Conservation (phyloP, 306 rosid species). For the Canavalia ensiformis region DNA sequence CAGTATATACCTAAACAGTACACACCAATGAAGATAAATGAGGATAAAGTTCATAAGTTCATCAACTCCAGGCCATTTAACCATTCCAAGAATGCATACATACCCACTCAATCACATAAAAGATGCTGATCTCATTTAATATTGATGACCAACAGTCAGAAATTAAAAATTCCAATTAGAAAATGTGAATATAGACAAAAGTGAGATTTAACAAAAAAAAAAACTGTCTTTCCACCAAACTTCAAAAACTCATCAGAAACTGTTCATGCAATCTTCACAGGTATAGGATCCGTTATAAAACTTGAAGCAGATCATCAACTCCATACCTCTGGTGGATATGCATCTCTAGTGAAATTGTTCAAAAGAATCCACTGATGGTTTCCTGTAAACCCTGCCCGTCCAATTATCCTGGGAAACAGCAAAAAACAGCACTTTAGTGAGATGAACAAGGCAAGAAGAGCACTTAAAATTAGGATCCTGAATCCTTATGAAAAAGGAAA, state of each 20-base stretch:
- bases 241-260: background rate
- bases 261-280: conserved; percentile 15
- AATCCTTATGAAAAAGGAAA: conserved; percentile 29
- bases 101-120: background rate
- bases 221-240: background rate
- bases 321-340: conserved; percentile 84
- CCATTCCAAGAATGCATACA: background rate
- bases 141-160: background rate
- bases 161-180: background rate
- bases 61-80: conserved; percentile 29
- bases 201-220: background rate
- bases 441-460: conserved; percentile 27
- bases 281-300: background rate
- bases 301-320: conserved; percentile 11
- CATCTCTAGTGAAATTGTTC: conserved; percentile 60
- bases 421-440: conserved; percentile 21
- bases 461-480: background rate
- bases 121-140: background rate
- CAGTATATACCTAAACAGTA: conserved; percentile 71
- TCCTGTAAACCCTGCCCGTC: conserved; percentile 95
- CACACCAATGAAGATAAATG: conserved; percentile 36
- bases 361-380: conserved; percentile 86
- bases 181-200: background rate
- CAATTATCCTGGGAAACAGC: conserved; percentile 70
- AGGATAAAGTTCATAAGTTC: conserved; percentile 28